A percentile compares a stretch with the other conserved stretches of the same genome.
Conservation (phyloP, 805 yeast genomes). For the Myxozyma mucilagina region DNA sequence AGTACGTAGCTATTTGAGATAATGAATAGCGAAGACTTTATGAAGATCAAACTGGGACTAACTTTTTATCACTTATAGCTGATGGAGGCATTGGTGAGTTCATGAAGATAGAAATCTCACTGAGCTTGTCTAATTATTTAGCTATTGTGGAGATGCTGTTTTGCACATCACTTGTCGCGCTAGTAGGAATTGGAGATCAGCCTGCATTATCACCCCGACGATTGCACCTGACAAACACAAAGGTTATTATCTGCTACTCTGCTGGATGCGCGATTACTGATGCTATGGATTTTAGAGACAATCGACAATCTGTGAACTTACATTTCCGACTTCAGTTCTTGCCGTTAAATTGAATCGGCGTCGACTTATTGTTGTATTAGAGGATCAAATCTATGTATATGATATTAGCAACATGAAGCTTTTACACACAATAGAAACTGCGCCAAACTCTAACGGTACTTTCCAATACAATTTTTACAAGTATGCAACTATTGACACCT, state of each 20-base stretch:
- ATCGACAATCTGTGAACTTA: constrained; percentile 77
- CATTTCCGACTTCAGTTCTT: constrained; percentile 75
- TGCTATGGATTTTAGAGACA: constrained; percentile 47
- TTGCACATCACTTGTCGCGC: constrained; percentile 79
- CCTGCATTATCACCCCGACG: constrained; percentile 69
- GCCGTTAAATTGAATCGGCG: constrained; percentile 78
- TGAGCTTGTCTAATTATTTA: neutral
- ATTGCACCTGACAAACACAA: constrained; percentile 79
- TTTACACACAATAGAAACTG: constrained; percentile 65
- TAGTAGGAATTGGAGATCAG: constrained; percentile 76
- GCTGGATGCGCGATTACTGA: neutral
- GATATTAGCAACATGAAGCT: constrained; percentile 89
- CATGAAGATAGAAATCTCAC: neutral
- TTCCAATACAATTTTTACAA: neutral
- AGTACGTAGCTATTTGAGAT: neutral
- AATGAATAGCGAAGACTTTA: too few species aligned
- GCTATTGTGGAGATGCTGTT: constrained; percentile 83
- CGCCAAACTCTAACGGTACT: constrained; percentile 46
- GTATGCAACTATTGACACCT: neutral
- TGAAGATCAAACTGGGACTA: neutral
- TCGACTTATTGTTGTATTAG: constrained; percentile 71
- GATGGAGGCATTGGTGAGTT: constrained; percentile 44
- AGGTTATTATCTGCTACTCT: constrained; percentile 37
- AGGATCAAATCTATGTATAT: constrained; percentile 82
- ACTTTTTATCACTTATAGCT: constrained; percentile 24